Evolutionary conservation across 257 asterid genomes (phyloP).

Genomic region (Lavandula angustifolia): DNA sequence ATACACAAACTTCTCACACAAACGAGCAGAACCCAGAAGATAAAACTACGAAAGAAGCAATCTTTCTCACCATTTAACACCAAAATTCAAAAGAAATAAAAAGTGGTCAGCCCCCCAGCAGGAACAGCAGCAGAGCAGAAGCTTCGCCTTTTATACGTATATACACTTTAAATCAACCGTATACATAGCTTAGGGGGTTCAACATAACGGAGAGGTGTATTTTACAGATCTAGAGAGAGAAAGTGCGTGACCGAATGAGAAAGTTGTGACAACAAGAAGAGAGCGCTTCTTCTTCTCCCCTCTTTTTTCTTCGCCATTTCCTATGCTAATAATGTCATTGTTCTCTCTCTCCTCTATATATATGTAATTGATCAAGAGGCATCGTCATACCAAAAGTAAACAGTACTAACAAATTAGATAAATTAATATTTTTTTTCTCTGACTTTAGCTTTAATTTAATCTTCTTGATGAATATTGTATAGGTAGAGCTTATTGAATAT

Average conservation of each 20-base stretch:
- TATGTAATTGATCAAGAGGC: conserved; percentile 10
- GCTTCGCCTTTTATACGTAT: conserved; percentile 33
- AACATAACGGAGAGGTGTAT: conserved; percentile 27
- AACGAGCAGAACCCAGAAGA: conserved; percentile 17
- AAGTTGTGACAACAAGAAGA: conserved; percentile 37
- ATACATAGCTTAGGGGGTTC: not conserved
- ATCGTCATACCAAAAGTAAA: conserved; percentile 19
- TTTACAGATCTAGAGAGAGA: conserved; percentile 70
- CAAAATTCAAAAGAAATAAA: conserved; percentile 18
- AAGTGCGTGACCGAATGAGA: conserved; percentile 36
- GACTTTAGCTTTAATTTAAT: conserved; percentile 34
- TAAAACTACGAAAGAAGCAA: conserved; percentile 11
- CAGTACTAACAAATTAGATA: conserved; percentile 29
- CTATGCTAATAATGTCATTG: conserved; percentile 52
- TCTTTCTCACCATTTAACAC: conserved; percentile 38
- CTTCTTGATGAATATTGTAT: not conserved
- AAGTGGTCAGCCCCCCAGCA: conserved; percentile 25
- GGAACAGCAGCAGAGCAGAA: conserved; percentile 27
- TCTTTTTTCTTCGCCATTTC: conserved; percentile 68
- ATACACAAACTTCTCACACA: conserved; percentile 15
- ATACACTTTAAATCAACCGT: conserved; percentile 3
- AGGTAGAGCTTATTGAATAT: conserved; percentile 13
- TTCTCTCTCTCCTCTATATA: conserved; percentile 32
- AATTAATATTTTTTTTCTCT: conserved; percentile 5
- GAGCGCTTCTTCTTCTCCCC: conserved; percentile 43